A percentile compares a stretch with the other conserved stretches of the same genome.
phyloP scores from a whole-genome alignment of 2,329 filamentous ascomycete genomes.

The Phaeosphaeria sp. region DNA sequence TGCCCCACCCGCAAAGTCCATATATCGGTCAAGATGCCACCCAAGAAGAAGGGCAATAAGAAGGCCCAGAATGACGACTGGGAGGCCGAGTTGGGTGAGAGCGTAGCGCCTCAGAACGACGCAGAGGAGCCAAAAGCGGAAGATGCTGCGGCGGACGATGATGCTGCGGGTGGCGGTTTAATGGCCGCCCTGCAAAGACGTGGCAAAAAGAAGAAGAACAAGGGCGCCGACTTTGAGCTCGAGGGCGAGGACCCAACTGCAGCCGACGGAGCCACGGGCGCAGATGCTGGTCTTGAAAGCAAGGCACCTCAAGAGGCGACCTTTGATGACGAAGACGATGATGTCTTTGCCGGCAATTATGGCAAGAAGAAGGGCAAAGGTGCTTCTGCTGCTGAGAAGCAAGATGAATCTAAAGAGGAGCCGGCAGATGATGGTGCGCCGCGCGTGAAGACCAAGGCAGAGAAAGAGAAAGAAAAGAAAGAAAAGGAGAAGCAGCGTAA shows the following conservation, averaged over 20 bases:
- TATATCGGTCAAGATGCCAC: conserved; percentile 69
- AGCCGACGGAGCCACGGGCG: conserved; percentile 48
- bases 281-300: conserved; percentile 56
- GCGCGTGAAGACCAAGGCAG: conserved; percentile 88
- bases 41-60: conserved; percentile 95
- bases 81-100: conserved; percentile 90
- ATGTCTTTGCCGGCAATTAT: conserved; percentile 80
- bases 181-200: conserved; percentile 60
- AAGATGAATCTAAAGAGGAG: conserved; percentile 47
- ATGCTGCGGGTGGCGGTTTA: conserved; percentile 55
- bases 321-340: conserved; percentile 70
- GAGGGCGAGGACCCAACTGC: conserved; percentile 68
- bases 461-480: conserved; percentile 98
- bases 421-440: conserved; percentile 47
- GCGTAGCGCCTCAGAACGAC: conserved; percentile 66
- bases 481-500: conserved; percentile 98
- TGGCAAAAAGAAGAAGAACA: conserved; percentile 85
- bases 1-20: not conserved
- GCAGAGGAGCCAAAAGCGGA: conserved; percentile 37
- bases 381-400: conserved; percentile 49
- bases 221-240: conserved; percentile 69
- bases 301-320: conserved; percentile 83
- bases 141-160: conserved; percentile 52
- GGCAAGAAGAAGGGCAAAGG: conserved; percentile 71
- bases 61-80: conserved; percentile 90